Conservation (phyloP, 2,329 filamentous ascomycete species). For the Neophaeococcomyces mojaviensis region DNA sequence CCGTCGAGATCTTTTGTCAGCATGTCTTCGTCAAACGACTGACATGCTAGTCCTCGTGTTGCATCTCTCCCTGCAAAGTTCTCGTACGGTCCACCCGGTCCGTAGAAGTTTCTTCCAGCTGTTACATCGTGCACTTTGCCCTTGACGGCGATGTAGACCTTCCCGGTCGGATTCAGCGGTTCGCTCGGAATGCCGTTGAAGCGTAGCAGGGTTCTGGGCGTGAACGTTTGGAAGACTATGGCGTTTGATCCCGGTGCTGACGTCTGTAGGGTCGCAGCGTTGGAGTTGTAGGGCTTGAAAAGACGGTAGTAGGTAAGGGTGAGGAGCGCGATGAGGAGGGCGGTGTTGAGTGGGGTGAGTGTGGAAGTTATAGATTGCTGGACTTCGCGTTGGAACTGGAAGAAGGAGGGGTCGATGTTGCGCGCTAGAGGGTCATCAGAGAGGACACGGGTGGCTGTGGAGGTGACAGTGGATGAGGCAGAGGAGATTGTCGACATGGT, state of each 20-base stretch:
- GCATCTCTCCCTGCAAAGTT: conserved; percentile 96
- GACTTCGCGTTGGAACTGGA: conserved; percentile 32
- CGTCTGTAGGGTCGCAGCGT: conserved; percentile 45
- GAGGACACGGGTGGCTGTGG: neutral
- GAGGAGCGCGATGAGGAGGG: conserved; percentile 52
- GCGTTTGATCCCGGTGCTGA: conserved; percentile 48
- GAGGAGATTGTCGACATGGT: no score
- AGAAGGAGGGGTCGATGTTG: neutral
- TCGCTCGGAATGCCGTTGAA: conserved; percentile 68
- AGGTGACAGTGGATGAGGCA: no score
- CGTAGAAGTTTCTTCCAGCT: conserved; percentile 85
- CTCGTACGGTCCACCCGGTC: conserved; percentile 85
- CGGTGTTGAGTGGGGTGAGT: conserved; percentile 54
- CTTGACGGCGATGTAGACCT: conserved; percentile 71
- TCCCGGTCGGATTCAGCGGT: conserved; percentile 47
- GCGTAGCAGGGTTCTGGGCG: conserved; percentile 72
- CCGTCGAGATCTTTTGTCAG: conserved; percentile 82
- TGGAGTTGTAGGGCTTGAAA: conserved; percentile 38
- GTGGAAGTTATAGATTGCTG: conserved; percentile 30
- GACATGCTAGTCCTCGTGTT: conserved; percentile 74
- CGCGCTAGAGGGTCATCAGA: neutral
- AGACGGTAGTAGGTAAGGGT: conserved; percentile 53
- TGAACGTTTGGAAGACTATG: conserved; percentile 80
- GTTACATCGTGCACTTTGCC: conserved; percentile 88
- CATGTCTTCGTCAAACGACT: conserved; percentile 93